Evolutionary conservation across 805 yeast species (phyloP).

Genomic region (Cyberlindnera xishuangbannaensis): DNA sequence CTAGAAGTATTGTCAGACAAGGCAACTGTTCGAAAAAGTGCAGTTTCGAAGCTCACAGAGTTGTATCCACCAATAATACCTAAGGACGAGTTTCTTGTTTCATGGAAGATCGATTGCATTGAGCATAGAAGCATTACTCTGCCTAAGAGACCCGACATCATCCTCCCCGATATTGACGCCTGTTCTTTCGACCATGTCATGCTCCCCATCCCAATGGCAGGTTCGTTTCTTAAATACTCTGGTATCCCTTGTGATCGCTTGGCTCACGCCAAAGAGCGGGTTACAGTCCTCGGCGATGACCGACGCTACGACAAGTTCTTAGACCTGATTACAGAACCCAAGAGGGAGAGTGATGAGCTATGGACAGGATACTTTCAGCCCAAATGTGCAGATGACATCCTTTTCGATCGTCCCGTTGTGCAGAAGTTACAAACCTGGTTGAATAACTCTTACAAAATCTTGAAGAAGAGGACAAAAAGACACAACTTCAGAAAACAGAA

Average conservation of each 20-base stretch:
- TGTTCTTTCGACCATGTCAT: constrained; percentile 1
- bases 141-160: neutral
- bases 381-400: constrained; percentile 22
- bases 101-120: constrained; percentile 1
- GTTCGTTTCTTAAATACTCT: neutral
- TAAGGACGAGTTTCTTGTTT: constrained; percentile 14
- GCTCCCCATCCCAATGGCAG: neutral
- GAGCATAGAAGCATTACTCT: constrained; percentile 6
- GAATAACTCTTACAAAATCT: constrained; percentile 25
- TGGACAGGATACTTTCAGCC: constrained; percentile 32
- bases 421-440: constrained; percentile 27
- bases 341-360: constrained; percentile 3
- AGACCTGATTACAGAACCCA: constrained; percentile 1
- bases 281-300: constrained; percentile 4
- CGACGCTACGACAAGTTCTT: too few relatives aligned
- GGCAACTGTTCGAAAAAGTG: constrained; percentile 7
- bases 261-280: constrained; percentile 1
- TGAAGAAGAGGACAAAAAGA: constrained; percentile 31
- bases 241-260: constrained; percentile 1
- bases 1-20: constrained; percentile 7
- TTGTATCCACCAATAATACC: constrained; percentile 11
- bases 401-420: constrained; percentile 23
- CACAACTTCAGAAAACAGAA: constrained; percentile 26
- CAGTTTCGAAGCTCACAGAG: constrained; percentile 19
- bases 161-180: constrained; percentile 1